Evolutionary conservation across 108 stramenopile genomes (phyloP).

Genomic region (Cyclotella sp.): DNA sequence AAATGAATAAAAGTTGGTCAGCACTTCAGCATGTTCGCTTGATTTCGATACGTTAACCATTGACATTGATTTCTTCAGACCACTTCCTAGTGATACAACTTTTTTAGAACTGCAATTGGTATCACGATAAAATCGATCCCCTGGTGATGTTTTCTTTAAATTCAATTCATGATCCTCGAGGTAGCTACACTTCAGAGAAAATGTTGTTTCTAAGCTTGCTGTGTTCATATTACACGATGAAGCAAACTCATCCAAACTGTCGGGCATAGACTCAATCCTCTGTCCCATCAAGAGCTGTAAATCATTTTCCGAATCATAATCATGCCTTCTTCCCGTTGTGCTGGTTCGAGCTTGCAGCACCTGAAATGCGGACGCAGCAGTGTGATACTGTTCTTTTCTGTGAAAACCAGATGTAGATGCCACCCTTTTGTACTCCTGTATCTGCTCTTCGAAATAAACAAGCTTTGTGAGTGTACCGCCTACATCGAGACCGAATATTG

Average conservation of each 20-base stretch:
- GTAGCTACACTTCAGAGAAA: neutral
- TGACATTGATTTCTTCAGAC: slow-evolving; percentile 63
- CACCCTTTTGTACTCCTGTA: slow-evolving; percentile 39
- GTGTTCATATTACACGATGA: slow-evolving; percentile 47
- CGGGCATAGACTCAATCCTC: slow-evolving; percentile 71
- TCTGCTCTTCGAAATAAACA: slow-evolving; percentile 92
- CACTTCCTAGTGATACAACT: slow-evolving; percentile 20
- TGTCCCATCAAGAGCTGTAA: slow-evolving; percentile 48
- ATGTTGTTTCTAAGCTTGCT: slow-evolving; percentile 18
- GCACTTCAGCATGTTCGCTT: slow-evolving; percentile 67
- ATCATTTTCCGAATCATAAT: slow-evolving; percentile 57
- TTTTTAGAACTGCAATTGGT: neutral
- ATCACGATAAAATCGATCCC: neutral
- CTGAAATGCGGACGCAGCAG: slow-evolving; percentile 68
- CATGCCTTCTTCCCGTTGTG: slow-evolving; percentile 24
- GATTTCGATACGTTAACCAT: slow-evolving; percentile 70
- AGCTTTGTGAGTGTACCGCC: slow-evolving; percentile 97
- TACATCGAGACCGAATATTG: slow-evolving; percentile 84
- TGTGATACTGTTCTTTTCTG: slow-evolving; percentile 62
- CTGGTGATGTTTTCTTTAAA: neutral
- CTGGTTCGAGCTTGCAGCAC: slow-evolving; percentile 61
- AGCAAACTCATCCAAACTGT: slow-evolving; percentile 61
- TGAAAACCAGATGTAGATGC: slow-evolving; percentile 28
- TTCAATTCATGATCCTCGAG: neutral
- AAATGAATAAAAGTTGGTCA: slow-evolving; percentile 87